Conservation (phyloP, 371 early-diverging fungal species). For the Capillidium rhysosporum region DNA sequence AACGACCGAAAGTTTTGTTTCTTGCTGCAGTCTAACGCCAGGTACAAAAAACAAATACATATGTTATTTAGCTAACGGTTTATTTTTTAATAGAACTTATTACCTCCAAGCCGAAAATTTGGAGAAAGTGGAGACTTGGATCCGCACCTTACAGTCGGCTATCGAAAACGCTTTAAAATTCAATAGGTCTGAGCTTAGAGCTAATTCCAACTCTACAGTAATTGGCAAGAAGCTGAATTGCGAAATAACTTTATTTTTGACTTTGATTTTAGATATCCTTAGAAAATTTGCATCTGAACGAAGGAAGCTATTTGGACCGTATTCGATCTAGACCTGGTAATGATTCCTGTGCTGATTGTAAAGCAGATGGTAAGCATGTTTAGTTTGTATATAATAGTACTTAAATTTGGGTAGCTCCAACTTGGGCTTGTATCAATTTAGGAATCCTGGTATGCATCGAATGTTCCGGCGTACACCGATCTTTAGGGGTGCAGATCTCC, state of each 20-base stretch:
- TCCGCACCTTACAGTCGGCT: constrained; percentile 41
- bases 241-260: not conserved
- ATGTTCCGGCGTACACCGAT: constrained; percentile 93
- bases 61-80: no score
- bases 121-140: constrained; percentile 61
- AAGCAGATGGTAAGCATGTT: constrained; percentile 13
- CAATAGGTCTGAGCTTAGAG: not conserved
- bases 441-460: constrained; percentile 90
- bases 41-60: constrained; percentile 16
- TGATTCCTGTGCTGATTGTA: constrained; percentile 63
- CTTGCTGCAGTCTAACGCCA: constrained; percentile 62
- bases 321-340: constrained; percentile 25
- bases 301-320: not conserved
- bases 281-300: not conserved
- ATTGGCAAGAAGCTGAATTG: not conserved
- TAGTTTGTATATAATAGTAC: not conserved
- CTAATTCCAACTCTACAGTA: not conserved
- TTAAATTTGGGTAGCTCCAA: constrained; percentile 24
- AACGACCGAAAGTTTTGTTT: constrained; percentile 66
- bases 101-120: constrained; percentile 69
- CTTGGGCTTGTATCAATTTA: constrained; percentile 86
- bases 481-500: constrained; percentile 80
- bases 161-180: constrained; percentile 28
- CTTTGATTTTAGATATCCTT: not conserved
- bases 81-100: constrained; percentile 19